These are phyloP conservation scores for Incumbomyces lentus DNA, from an alignment of 2,329 filamentous ascomycete genomes.

Conservation along the genomic window DNA sequence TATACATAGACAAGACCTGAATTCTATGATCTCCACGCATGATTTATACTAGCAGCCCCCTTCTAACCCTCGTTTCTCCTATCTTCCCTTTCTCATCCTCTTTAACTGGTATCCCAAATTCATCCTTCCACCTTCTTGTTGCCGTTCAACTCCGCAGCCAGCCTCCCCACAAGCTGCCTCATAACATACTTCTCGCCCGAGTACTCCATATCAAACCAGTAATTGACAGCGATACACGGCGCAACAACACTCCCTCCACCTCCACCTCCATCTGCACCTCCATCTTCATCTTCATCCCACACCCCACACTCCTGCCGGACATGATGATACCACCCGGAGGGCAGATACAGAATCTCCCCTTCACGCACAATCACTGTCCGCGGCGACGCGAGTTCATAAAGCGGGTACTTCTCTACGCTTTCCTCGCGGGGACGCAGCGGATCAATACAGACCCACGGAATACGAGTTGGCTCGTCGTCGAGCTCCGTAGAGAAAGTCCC, in stretches of 20 bases:
- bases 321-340: slow-evolving; percentile 21
- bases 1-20: not conserved
- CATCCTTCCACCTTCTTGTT: not conserved
- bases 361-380: slow-evolving; percentile 15
- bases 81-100: too few species aligned
- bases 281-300: slow-evolving; percentile 12
- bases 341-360: slow-evolving; percentile 20
- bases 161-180: slow-evolving; percentile 28
- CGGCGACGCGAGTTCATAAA: slow-evolving; percentile 14
- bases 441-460: slow-evolving; percentile 20
- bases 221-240: slow-evolving; percentile 21
- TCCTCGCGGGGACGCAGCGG: slow-evolving; percentile 7
- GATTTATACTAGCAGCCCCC: too few species aligned
- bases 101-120: too few species aligned
- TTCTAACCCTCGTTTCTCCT: too few species aligned
- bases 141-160: slow-evolving; percentile 10
- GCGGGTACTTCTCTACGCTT: slow-evolving; percentile 4
- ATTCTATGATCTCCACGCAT: too few species aligned
- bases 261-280: too few species aligned
- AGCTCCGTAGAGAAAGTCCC: not conserved
- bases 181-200: slow-evolving; percentile 36
- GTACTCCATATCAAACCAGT: slow-evolving; percentile 22
- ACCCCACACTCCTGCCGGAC: slow-evolving; percentile 18
- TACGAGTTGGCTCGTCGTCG: slow-evolving; percentile 3
- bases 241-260: too few species aligned